Conservation (phyloP, 257 asterid genomes). For the Fraxinus excelsior region DNA sequence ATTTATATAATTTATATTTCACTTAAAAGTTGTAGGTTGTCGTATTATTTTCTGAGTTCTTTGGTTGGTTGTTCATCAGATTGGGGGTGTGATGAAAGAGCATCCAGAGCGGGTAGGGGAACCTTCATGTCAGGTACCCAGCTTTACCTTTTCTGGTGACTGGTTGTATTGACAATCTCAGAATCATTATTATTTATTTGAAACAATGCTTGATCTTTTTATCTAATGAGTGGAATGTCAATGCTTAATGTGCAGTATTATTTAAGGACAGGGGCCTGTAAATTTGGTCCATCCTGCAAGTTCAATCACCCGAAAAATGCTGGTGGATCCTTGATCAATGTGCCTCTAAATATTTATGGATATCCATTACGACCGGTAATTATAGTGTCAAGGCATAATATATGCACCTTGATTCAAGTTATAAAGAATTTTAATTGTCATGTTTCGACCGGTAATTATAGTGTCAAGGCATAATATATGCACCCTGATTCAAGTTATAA, state of each 20-base stretch:
- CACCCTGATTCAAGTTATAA: neutral
- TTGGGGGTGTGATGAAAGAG: conserved; percentile 41
- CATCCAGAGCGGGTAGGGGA: conserved; percentile 87
- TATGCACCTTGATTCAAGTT: neutral
- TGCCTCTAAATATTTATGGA: conserved; percentile 70
- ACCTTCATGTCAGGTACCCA: conserved; percentile 75
- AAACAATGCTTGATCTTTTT: neutral
- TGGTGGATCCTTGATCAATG: conserved; percentile 63
- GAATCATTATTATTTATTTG: neutral
- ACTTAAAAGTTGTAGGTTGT: too few relatives aligned
- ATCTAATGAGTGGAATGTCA: neutral
- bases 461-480: neutral
- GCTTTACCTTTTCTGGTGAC: neutral
- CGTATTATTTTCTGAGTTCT: neutral
- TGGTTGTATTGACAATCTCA: neutral
- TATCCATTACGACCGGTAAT: conserved; percentile 86
- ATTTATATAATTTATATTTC: too few relatives aligned
- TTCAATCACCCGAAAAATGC: conserved; percentile 85
- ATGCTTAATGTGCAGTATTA: conserved; percentile 58
- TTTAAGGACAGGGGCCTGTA: conserved; percentile 80
- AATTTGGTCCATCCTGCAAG: conserved; percentile 84
- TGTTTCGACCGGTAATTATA: conserved; percentile 58
- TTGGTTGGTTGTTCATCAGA: conserved; percentile 18
- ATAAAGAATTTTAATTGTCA: neutral
- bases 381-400: neutral